A percentile compares a stretch with the other conserved stretches of the same genome.
Conservation (phyloP, 2,329 filamentous ascomycete genomes). For the Fusarium heterosporum region DNA sequence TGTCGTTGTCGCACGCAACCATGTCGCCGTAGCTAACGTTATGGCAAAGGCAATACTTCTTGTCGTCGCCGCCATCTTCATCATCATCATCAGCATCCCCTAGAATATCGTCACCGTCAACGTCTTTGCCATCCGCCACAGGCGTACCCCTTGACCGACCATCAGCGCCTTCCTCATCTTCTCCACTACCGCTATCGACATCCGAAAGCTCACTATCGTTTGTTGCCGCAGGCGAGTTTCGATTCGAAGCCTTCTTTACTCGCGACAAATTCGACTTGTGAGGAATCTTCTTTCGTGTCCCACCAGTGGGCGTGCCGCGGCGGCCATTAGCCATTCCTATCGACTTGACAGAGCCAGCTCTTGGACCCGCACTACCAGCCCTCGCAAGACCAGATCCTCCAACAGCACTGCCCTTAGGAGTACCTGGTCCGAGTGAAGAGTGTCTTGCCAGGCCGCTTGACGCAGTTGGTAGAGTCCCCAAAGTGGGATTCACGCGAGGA, state of each 20-base stretch:
- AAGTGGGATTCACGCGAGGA: conserved; percentile 60
- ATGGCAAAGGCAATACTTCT: conserved; percentile 86
- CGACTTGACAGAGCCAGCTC: conserved; percentile 61
- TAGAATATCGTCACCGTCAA: conserved; percentile 65
- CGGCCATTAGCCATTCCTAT: conserved; percentile 55
- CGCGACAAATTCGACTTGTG: conserved; percentile 72
- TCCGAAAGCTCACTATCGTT: conserved; percentile 75
- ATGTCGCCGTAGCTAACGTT: conserved; percentile 88
- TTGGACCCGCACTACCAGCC: conserved; percentile 71
- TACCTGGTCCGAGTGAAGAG: conserved; percentile 71
- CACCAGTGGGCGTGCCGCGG: conserved; percentile 61
- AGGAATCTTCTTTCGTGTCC: conserved; percentile 61
- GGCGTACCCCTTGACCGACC: conserved; percentile 51
- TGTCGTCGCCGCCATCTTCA: conserved; percentile 80
- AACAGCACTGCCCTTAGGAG: conserved; percentile 61
- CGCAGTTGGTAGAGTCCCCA: conserved; percentile 61
- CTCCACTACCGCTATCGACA: conserved; percentile 66
- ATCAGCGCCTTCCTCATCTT: conserved; percentile 60
- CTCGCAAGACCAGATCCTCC: conserved; percentile 54
- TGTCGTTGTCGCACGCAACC: conserved; percentile 88
- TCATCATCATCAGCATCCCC: conserved; percentile 68
- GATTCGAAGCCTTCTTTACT: conserved; percentile 68
- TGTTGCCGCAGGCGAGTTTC: conserved; percentile 72
- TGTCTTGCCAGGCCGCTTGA: conserved; percentile 72
- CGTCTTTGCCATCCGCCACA: conserved; percentile 52